Evolutionary conservation across 2,329 filamentous ascomycete genomes (phyloP).

Genomic region (Pseudogymnoascus sp.): DNA sequence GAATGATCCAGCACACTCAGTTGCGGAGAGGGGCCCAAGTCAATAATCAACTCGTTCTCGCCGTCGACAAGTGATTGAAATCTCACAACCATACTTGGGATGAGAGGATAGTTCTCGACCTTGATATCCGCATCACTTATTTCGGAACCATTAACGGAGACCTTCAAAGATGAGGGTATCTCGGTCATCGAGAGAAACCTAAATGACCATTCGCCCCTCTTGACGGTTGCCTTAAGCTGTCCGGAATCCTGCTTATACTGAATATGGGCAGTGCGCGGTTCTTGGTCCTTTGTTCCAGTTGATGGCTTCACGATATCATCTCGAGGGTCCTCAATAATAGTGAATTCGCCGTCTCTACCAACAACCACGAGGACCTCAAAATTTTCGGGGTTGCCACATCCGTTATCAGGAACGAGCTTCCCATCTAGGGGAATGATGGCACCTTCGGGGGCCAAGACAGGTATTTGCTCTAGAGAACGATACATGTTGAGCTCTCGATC

Average conservation of each 20-base stretch:
- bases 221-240: neutral
- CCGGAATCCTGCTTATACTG: neutral
- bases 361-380: slow-evolving; percentile 44
- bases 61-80: neutral
- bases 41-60: neutral
- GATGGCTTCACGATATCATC: neutral
- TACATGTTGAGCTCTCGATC: slow-evolving; percentile 45
- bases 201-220: neutral
- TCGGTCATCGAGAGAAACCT: neutral
- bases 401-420: slow-evolving; percentile 36
- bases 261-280: neutral
- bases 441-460: slow-evolving; percentile 49
- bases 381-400: slow-evolving; percentile 38
- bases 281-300: neutral
- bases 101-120: neutral
- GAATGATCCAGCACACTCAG: neutral
- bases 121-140: neutral
- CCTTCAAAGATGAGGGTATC: neutral
- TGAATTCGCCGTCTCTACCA: slow-evolving; percentile 41
- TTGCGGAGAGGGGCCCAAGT: neutral
- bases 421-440: slow-evolving; percentile 51
- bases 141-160: neutral
- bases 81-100: neutral
- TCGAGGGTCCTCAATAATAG: slow-evolving; percentile 40
- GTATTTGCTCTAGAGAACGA: slow-evolving; percentile 41